Evolutionary conservation across 2,329 filamentous ascomycete species (phyloP).

Genomic region (Biscogniauxia sp.): DNA sequence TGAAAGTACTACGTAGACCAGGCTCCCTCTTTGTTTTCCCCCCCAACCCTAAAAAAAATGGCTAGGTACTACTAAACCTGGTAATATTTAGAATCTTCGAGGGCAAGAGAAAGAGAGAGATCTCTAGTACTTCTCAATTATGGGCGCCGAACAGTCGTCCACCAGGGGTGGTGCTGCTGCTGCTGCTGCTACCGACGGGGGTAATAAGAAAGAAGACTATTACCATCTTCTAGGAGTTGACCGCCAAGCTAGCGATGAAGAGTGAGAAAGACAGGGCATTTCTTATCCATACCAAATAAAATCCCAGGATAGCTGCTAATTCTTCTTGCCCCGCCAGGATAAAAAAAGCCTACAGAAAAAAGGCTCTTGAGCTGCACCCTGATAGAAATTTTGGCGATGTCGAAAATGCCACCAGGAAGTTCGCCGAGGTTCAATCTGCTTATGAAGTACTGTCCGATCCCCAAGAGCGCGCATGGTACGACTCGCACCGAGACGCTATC

Average conservation of each 20-base stretch:
- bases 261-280: slow-evolving; percentile 50
- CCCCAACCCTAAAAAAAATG: no score
- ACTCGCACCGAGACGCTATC: slow-evolving; percentile 86
- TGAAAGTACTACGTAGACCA: no score
- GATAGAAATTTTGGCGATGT: slow-evolving; percentile 89
- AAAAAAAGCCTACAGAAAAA: slow-evolving; percentile 87
- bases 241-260: slow-evolving; percentile 72
- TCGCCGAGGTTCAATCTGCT: slow-evolving; percentile 88
- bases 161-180: slow-evolving; percentile 30
- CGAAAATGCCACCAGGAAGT: slow-evolving; percentile 77
- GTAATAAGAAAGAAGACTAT: slow-evolving; percentile 66
- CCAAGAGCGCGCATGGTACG: slow-evolving; percentile 96
- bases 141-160: slow-evolving; percentile 59
- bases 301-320: neutral
- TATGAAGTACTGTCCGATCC: slow-evolving; percentile 96
- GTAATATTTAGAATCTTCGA: neutral
- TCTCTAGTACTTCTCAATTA: slow-evolving; percentile 4
- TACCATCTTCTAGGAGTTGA: slow-evolving; percentile 81
- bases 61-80: no score
- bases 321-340: slow-evolving; percentile 53
- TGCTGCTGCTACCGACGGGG: slow-evolving; percentile 22
- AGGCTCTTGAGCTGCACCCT: slow-evolving; percentile 89
- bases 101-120: slow-evolving; percentile 1
- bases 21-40: no score
- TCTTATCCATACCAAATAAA: neutral